These are phyloP conservation scores for Verticillium alfalfae DNA, from an alignment of 2,329 filamentous ascomycete genomes.

Conservation along the genomic window DNA sequence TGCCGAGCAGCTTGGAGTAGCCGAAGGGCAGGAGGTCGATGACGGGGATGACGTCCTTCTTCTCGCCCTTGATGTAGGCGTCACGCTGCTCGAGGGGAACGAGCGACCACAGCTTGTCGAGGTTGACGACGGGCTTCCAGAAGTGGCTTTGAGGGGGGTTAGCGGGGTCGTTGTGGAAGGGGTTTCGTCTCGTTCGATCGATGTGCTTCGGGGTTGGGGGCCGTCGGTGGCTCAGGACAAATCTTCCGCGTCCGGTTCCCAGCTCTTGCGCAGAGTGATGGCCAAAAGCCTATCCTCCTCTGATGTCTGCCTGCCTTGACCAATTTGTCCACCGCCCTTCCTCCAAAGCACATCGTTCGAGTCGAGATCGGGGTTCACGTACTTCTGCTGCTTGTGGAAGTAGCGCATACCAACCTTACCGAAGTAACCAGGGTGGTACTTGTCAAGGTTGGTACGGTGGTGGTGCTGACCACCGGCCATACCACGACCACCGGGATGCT, in stretches of 20 bases:
- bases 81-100: constrained; percentile 90
- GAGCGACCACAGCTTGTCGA: constrained; percentile 98
- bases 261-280: background rate
- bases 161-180: background rate
- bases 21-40: constrained; percentile 96
- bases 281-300: background rate
- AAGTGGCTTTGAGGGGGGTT: constrained; percentile 52
- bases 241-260: background rate
- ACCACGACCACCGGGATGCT: constrained; percentile 79
- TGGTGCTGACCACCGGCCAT: constrained; percentile 99
- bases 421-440: constrained; percentile 82
- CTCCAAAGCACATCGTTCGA: background rate
- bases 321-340: background rate
- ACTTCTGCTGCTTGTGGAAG: constrained; percentile 90
- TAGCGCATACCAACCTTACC: constrained; percentile 93
- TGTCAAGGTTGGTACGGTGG: constrained; percentile 78
- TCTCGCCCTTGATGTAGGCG: constrained; percentile 74
- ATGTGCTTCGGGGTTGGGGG: background rate
- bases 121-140: constrained; percentile 98
- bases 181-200: background rate
- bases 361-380: constrained; percentile 5
- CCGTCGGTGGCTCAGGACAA: background rate
- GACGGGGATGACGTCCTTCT: constrained; percentile 90
- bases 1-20: constrained; percentile 98
- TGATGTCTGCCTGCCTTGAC: background rate